Evolutionary conservation across 495 filamentous ascomycete genomes (phyloP).

Genomic region (Aspergillus ostianus): DNA sequence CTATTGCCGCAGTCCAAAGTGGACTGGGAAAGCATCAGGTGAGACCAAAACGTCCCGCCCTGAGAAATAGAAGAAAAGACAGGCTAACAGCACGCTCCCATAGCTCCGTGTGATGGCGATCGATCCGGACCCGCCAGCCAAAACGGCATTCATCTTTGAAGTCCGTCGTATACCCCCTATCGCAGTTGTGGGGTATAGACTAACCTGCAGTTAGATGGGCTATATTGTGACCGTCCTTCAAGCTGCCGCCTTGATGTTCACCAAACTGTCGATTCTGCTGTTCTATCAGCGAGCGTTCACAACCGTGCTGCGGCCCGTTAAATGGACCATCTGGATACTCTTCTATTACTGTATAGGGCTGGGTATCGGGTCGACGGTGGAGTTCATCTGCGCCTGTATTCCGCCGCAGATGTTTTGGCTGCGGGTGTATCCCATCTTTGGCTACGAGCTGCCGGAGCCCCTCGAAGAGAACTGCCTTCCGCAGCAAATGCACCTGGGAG

Average conservation of each 20-base stretch:
- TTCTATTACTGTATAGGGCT: neutral
- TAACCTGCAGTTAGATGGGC: neutral
- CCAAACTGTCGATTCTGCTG: neutral
- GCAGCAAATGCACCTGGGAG: neutral
- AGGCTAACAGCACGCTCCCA: neutral
- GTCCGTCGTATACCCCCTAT: neutral
- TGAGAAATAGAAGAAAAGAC: neutral
- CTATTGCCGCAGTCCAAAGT: neutral
- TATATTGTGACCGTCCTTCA: neutral
- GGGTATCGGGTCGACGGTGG: neutral
- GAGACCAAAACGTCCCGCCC: neutral
- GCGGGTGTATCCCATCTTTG: neutral
- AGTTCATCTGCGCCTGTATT: neutral
- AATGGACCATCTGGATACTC: neutral
- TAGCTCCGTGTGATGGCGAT: neutral
- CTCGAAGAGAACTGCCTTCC: neutral
- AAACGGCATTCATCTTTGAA: neutral
- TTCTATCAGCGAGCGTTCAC: neutral
- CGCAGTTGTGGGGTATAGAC: neutral
- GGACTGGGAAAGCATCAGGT: neutral
- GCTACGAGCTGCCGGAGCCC: neutral
- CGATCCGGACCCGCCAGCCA: neutral
- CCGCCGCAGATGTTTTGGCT: neutral
- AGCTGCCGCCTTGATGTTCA: neutral
- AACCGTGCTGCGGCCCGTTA: neutral